These are phyloP conservation scores for Inga laurina DNA, from an alignment of 306 rosid genomes.

Conservation along the genomic window DNA sequence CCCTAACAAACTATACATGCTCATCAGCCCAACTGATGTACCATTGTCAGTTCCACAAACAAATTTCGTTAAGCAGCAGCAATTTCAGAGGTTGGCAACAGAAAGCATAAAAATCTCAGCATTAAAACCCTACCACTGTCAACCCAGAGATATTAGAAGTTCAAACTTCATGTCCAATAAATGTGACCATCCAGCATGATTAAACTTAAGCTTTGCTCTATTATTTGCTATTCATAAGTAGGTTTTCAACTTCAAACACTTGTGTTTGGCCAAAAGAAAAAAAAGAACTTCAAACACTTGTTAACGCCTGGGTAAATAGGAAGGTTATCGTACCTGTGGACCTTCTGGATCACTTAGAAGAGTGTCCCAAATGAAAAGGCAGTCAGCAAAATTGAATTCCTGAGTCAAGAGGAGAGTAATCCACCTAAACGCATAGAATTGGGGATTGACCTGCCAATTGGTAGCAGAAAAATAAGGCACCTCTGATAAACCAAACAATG, in stretches of 20 bases:
- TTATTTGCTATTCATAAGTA: conserved; percentile 14
- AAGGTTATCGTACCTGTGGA: conserved; percentile 64
- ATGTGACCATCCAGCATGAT: neutral
- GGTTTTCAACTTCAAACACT: conserved; percentile 15
- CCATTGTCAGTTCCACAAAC: conserved; percentile 19
- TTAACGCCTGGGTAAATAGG: neutral
- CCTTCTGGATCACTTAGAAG: conserved; percentile 96
- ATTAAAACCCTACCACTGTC: neutral
- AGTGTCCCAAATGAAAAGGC: conserved; percentile 95
- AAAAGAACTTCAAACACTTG: neutral
- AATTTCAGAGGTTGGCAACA: conserved; percentile 12
- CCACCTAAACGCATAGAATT: conserved; percentile 99
- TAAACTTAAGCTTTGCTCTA: conserved; percentile 25
- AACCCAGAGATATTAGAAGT: neutral
- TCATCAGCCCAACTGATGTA: neutral
- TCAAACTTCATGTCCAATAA: conserved; percentile 1
- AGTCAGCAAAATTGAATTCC: conserved; percentile 95
- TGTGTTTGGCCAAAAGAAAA: neutral
- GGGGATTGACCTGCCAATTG: conserved; percentile 89
- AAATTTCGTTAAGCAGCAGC: conserved; percentile 17
- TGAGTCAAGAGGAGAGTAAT: conserved; percentile 97
- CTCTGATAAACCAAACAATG: conserved; percentile 12
- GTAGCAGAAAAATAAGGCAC: conserved; percentile 39
- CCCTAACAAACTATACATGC: conserved; percentile 21
- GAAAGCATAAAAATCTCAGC: neutral